These are phyloP conservation scores for Phytophthora macrochlamydospora DNA, from an alignment of 352 stramenopile genomes.

Conservation along the genomic window DNA sequence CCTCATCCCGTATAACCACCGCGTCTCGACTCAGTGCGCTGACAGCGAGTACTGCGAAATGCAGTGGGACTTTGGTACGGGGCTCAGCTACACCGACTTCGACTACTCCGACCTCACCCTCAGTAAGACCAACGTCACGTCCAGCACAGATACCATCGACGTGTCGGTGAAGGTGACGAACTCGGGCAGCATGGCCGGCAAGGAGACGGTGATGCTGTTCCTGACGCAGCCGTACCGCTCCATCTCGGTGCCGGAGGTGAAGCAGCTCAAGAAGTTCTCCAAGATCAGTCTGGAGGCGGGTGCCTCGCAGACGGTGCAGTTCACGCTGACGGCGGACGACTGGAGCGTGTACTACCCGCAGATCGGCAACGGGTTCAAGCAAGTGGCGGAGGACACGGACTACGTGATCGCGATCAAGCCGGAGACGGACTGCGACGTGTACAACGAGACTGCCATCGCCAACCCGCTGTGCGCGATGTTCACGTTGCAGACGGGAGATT, in stretches of 20 bases:
- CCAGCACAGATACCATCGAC: slow-evolving; percentile 28
- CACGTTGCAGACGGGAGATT: slow-evolving; percentile 33
- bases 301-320: slow-evolving; percentile 28
- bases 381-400: slow-evolving; percentile 61
- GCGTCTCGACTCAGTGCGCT: slow-evolving; percentile 45
- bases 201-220: slow-evolving; percentile 80
- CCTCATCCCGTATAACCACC: slow-evolving; percentile 73
- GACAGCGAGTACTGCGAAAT: slow-evolving; percentile 42
- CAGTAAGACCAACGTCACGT: slow-evolving; percentile 66
- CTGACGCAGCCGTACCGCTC: slow-evolving; percentile 60
- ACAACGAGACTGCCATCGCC: slow-evolving; percentile 36
- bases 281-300: slow-evolving; percentile 65
- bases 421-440: slow-evolving; percentile 73
- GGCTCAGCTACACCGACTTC: slow-evolving; percentile 76
- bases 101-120: slow-evolving; percentile 49
- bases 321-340: slow-evolving; percentile 50
- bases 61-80: slow-evolving; percentile 67
- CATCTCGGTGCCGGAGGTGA: slow-evolving; percentile 72
- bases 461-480: slow-evolving; percentile 55
- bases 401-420: slow-evolving; percentile 71
- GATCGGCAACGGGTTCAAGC: slow-evolving; percentile 55
- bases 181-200: slow-evolving; percentile 48
- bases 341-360: slow-evolving; percentile 64
- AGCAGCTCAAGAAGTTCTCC: slow-evolving; percentile 77
- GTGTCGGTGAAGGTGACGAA: slow-evolving; percentile 71